Conservation (phyloP, 257 asterid species). For the Coffea canephora region DNA sequence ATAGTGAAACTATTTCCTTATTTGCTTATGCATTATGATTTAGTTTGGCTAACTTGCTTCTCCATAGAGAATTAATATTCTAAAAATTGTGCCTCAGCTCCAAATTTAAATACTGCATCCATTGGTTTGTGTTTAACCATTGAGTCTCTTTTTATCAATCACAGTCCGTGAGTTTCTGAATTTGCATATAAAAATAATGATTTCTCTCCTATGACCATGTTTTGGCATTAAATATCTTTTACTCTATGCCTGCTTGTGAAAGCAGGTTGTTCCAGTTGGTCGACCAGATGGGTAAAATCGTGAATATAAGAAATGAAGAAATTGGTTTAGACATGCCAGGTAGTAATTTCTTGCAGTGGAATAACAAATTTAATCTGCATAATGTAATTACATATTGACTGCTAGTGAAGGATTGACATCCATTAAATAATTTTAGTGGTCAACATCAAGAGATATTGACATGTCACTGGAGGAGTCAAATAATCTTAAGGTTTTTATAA, state of each 20-base stretch:
- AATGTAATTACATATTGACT: background rate
- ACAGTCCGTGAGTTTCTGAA: no score
- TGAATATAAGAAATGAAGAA: background rate
- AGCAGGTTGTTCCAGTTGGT: background rate
- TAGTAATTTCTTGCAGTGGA: background rate
- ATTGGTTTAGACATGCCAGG: background rate
- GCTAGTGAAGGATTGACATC: background rate
- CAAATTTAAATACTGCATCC: no score
- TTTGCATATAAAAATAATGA: no score
- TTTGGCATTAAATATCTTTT: no score
- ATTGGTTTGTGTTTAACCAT: no score
- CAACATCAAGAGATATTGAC: background rate
- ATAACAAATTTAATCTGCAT: background rate
- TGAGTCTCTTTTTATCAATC: no score
- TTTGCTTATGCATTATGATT: slow-evolving; percentile 11
- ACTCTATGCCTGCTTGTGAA: background rate
- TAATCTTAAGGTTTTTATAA: background rate
- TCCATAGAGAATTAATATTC: no score
- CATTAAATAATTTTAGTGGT: background rate
- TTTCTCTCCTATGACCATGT: no score
- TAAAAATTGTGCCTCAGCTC: no score
- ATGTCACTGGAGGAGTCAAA: background rate
- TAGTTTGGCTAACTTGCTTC: slow-evolving; percentile 2
- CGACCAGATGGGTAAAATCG: background rate
- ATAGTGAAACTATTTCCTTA: slow-evolving; percentile 2